Conservation (phyloP, 2,329 filamentous ascomycete species). For the Xylaria sp. region DNA sequence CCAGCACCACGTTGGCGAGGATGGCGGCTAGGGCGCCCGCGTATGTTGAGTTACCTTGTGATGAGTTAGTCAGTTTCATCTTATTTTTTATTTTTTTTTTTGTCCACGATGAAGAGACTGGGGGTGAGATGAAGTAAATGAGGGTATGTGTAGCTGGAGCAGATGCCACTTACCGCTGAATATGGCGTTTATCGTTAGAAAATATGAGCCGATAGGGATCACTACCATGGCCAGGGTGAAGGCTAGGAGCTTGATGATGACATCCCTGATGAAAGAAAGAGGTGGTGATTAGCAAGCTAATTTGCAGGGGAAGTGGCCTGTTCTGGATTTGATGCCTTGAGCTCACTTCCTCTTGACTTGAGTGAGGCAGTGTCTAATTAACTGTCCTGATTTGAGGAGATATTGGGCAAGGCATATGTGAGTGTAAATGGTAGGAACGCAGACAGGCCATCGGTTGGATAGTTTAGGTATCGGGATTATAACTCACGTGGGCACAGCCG, state of each 20-base stretch:
- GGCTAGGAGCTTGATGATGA: slow-evolving; percentile 88
- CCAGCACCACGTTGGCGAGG: slow-evolving; percentile 89
- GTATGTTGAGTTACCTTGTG: slow-evolving; percentile 85
- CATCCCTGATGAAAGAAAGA: slow-evolving; percentile 64
- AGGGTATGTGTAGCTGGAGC: background rate
- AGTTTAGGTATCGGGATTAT: background rate
- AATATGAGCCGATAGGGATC: slow-evolving; percentile 89
- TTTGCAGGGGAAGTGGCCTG: no score
- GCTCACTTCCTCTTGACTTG: background rate
- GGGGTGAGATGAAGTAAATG: background rate
- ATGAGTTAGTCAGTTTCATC: slow-evolving; percentile 16
- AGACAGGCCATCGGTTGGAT: background rate
- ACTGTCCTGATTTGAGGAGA: no score
- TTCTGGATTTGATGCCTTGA: background rate
- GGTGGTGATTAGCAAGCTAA: slow-evolving; percentile 8
- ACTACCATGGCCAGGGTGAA: slow-evolving; percentile 94
- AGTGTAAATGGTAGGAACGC: background rate
- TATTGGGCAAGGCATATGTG: background rate
- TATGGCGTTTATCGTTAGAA: slow-evolving; percentile 77
- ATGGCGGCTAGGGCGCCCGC: slow-evolving; percentile 87
- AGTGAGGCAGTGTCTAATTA: background rate
- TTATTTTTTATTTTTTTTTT: no score
- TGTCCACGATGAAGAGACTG: background rate
- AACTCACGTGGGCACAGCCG: slow-evolving; percentile 82
- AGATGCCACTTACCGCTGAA: slow-evolving; percentile 73